A percentile compares a stretch with the other conserved stretches of the same genome.
Conservation (phyloP, 306 rosid genomes). For the Fragaria nilgerrensis region DNA sequence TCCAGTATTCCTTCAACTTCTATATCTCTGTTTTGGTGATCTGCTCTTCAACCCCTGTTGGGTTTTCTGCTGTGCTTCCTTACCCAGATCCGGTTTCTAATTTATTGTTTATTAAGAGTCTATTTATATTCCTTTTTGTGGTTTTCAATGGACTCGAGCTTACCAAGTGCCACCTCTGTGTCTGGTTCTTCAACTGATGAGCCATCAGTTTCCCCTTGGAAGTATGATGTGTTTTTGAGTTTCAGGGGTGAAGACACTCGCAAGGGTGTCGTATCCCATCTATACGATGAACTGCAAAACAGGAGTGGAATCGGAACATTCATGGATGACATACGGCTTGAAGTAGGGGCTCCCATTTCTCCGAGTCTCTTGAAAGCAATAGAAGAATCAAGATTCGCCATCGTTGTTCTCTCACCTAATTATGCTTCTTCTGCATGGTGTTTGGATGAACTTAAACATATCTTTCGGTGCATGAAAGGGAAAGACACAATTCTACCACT, state of each 20-base stretch:
- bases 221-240: not conserved
- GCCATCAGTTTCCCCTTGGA: not conserved
- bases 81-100: no score
- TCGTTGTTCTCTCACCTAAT: not conserved
- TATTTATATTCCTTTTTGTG: accelerated
- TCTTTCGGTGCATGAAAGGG: not conserved
- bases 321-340: not conserved
- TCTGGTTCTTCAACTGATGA: not conserved
- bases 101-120: no score
- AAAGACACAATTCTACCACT: not conserved
- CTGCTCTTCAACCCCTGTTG: no score
- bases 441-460: not conserved
- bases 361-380: not conserved
- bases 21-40: no score
- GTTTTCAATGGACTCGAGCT: not conserved
- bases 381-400: not conserved
- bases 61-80: no score
- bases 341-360: not conserved
- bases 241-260: not conserved
- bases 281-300: not conserved
- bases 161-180: not conserved
- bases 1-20: no score
- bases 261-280: not conserved
- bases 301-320: not conserved
- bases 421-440: not conserved